Conservation (phyloP, 345 rosid species). For the Geranium brycei region DNA sequence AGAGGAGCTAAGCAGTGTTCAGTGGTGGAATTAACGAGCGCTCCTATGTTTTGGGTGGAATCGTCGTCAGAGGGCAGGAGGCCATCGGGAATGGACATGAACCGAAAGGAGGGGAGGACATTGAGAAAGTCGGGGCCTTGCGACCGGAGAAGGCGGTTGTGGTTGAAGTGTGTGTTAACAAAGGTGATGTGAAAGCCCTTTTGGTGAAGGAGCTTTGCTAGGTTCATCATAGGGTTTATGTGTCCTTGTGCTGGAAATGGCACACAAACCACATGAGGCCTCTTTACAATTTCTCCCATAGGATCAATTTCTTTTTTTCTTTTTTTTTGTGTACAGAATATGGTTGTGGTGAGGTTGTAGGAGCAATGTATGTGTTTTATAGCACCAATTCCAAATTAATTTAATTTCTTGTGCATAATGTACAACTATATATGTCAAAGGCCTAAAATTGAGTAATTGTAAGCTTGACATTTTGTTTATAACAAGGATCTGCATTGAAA, state of each 20-base stretch:
- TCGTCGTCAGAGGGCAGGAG: constrained; percentile 1
- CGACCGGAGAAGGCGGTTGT: constrained; percentile 1
- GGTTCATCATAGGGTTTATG: not conserved
- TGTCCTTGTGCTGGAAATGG: constrained; percentile 23
- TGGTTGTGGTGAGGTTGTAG: no score
- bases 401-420: no score
- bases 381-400: no score
- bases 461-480: no score
- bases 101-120: constrained; percentile 4
- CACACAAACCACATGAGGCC: constrained; percentile 21
- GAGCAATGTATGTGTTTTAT: no score
- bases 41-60: constrained; percentile 1
- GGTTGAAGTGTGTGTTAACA: constrained; percentile 10
- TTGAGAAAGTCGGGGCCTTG: not conserved
- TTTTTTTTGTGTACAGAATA: no score
- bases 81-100: constrained; percentile 5
- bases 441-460: no score
- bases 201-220: constrained; percentile 9
- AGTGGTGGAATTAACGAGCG: not conserved
- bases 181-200: constrained; percentile 11
- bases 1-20: not conserved
- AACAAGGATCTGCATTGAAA: no score
- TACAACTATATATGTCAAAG: no score
- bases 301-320: no score
- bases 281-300: no score